Conservation (phyloP, 768 basidiomycete species). For the Mycena indigotica region DNA sequence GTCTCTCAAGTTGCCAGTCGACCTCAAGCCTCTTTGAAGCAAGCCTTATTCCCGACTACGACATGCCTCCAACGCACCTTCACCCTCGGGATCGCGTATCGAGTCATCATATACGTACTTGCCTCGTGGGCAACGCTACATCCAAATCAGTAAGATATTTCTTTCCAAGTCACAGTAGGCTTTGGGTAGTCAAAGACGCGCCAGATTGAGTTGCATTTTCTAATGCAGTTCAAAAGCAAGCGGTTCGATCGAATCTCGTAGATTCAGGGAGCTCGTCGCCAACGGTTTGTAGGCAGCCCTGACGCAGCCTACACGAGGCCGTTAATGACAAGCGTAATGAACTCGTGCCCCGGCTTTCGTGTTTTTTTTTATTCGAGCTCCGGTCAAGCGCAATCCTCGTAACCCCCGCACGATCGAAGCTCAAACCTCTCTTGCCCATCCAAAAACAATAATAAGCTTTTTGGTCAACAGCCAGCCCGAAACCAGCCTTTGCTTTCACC, state of each 20-base stretch:
- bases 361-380: slow-evolving; percentile 21
- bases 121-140: not conserved
- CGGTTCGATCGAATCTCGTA: slow-evolving; percentile 4
- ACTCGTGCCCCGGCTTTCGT: slow-evolving; percentile 21
- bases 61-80: not conserved
- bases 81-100: not conserved
- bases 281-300: slow-evolving; percentile 19
- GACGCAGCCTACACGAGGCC: slow-evolving; percentile 22
- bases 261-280: slow-evolving; percentile 12
- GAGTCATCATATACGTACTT: not conserved
- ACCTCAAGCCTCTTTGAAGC: too few species aligned
- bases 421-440: slow-evolving; percentile 16
- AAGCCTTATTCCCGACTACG: not conserved
- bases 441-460: slow-evolving; percentile 43
- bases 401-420: slow-evolving; percentile 21
- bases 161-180: slow-evolving; percentile 1
- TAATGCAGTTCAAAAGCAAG: slow-evolving; percentile 15
- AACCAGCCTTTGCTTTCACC: slow-evolving; percentile 25
- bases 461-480: slow-evolving; percentile 34
- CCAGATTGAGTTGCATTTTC: slow-evolving; percentile 20
- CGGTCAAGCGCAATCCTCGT: slow-evolving; percentile 12
- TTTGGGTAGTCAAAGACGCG: slow-evolving; percentile 10
- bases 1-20: too few species aligned
- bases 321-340: slow-evolving; percentile 26
- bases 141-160: not conserved